phyloP scores from a whole-genome alignment of 495 filamentous ascomycete genomes.

The Pyrenula massariospora region DNA sequence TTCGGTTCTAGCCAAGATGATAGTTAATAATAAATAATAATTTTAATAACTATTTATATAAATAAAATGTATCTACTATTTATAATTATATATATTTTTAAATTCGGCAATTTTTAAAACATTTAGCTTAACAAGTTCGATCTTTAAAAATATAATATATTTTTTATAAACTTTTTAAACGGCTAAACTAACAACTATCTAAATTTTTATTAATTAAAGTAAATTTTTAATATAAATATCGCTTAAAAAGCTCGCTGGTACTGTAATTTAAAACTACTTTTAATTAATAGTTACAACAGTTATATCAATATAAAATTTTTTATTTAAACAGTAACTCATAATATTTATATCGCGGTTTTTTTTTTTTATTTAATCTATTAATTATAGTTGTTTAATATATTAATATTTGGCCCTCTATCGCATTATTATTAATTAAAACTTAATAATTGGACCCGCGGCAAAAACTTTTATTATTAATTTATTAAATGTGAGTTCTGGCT shows the following conservation, averaged over 20 bases:
- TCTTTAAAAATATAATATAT: background rate
- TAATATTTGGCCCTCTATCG: too few relatives aligned
- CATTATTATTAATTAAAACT: too few relatives aligned
- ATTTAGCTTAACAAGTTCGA: conserved; percentile 1
- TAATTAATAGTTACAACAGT: conserved; percentile 1
- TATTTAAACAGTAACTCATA: too few relatives aligned
- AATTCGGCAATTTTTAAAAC: background rate
- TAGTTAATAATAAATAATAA: conserved; percentile 1
- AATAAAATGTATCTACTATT: background rate
- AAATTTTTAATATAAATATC: conserved; percentile 1
- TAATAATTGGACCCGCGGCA: too few relatives aligned
- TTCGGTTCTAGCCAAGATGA: background rate
- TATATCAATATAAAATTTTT: conserved; percentile 2
- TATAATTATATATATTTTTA: conserved; percentile 1
- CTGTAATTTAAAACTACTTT: background rate
- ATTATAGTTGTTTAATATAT: too few relatives aligned
- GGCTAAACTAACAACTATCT: conserved; percentile 1
- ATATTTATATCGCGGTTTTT: too few relatives aligned
- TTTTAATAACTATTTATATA: conserved; percentile 1
- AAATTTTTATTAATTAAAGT: background rate
- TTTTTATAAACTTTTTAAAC: background rate
- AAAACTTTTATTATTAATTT: too few relatives aligned
- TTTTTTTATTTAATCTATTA: too few relatives aligned
- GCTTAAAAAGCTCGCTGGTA: background rate
- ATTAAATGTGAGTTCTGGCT: too few relatives aligned